Conservation (phyloP, 192 early-diverging fungal species). For the Helicostylum pulchrum region DNA sequence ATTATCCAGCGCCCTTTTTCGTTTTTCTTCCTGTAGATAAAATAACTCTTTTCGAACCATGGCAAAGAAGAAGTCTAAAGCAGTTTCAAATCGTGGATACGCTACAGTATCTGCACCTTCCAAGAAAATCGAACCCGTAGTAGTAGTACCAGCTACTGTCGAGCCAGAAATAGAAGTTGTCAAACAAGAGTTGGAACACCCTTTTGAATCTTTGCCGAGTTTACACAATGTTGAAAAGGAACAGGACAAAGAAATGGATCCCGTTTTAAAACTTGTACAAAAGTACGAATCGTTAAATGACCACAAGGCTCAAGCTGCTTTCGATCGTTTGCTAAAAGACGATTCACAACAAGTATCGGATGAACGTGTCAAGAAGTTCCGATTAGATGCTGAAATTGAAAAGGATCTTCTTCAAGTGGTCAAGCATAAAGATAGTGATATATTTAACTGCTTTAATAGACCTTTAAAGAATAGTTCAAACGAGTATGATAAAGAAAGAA, state of each 20-base stretch:
- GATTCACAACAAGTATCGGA: not conserved
- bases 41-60: not conserved
- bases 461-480: not conserved
- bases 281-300: slow-evolving; percentile 12
- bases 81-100: slow-evolving; percentile 12
- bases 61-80: slow-evolving; percentile 16
- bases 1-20: too few relatives aligned
- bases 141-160: not conserved
- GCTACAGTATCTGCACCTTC: slow-evolving; percentile 14
- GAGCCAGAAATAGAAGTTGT: not conserved
- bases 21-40: too few relatives aligned
- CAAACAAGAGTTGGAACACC: not conserved
- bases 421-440: not conserved
- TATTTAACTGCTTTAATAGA: not conserved
- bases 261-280: not conserved
- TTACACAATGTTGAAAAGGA: not conserved
- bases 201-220: not conserved
- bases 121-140: not conserved
- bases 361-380: slow-evolving; percentile 2
- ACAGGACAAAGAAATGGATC: not conserved
- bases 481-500: slow-evolving; percentile 32
- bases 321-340: slow-evolving; percentile 3
- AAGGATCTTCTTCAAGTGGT: not conserved
- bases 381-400: slow-evolving; percentile 8
- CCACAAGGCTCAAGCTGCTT: not conserved